Evolutionary conservation across 192 early-diverging fungal species (phyloP), one percentile per base, ranked within the genome.

Genomic region (Coemansia sp.): DNA sequence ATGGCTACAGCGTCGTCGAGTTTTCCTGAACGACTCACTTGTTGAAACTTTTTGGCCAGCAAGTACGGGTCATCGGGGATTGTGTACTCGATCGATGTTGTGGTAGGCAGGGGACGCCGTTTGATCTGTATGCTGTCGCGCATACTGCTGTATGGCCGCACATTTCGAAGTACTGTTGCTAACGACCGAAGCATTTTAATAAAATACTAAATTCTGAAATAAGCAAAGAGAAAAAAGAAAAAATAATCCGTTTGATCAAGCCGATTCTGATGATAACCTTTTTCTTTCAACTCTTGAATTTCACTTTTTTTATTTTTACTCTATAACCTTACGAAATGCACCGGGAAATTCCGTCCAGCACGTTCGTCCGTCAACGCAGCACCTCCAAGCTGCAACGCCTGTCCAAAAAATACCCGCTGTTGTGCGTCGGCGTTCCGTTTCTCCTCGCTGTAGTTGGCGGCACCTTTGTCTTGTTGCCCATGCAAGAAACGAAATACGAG

Each of bases 401-500:
- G 22, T 55, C 69, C 17, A 60, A 56, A 37, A 73, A 71, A 55
- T 75, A 80, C 62, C 91, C 89, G 12, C 86, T 92, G 51, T 63
- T 91, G 14, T 75, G 72, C 38, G 88, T 92, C 66, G 89, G 91
- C 1, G 64, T 92, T 6, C 90, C 91, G 24, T 88, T 92, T 25
- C 60, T 92, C 11, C 55, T 83, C 21, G 86, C 87, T 0, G 82
- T 93, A 17, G 80, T 93, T 15, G 87, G 73, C 29, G 91, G 87
- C 48, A 87, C 90, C 8, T 87, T 87, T 75, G 87, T 85, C 5
- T 79, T 95, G 35, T 76, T 87, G 24, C 83, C 87, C 25, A 71
- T 92, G 21, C 88, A 90, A 11, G 83, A 92, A 60, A 91, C 90
- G 35, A 86, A 87, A 65, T 92, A 89, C 62, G 91, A 95, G 69